Evolutionary conservation across 2,329 filamentous ascomycete genomes (phyloP), one percentile per base, ranked within the genome.

Genomic region (Aspergillus hortae): DNA sequence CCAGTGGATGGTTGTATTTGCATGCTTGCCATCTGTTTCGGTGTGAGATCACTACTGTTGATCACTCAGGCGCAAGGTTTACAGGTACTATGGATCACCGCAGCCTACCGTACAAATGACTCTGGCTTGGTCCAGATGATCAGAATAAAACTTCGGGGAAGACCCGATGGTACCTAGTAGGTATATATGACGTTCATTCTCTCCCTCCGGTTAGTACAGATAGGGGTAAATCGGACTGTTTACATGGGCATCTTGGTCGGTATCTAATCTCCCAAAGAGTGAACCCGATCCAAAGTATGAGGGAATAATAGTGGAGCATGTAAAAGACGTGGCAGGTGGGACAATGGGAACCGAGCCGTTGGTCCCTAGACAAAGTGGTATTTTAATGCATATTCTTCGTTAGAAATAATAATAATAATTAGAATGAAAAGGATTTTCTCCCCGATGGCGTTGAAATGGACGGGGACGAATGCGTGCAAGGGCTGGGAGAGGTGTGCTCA

Each of bases 271-370:
- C 21, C 6, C 17, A 38, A 48, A n/a, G 36, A 23, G 19, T 41
- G 33, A 40, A 44, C 38, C 44, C 40, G 25, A 53, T 47, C 52
- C 47, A 47, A 38, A 41, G 43, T 40, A 53, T 51, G 32, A 36
- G 47, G 44, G 44, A 42, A 35, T 45, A 32, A 30, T 51, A 47
- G 55, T 57, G 55, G 54, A 56, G 51, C 51, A 50, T 30, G 48
- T 36, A 51, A 48, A 52, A 51, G 55, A 55, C 50, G 56, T 58
- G 56, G 56, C 49, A 54, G 49, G 56, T 53, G 47, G 54, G 51
- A 58, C 54, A 55, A 49, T 44, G 36, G 23, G 43, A 10, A 30
- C 35, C 33, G 38, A 25, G 27, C 27, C 41, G 44, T 23, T 17
- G 40, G 17, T 42, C 40, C 40, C 17, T 23, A 42, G 40, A 17